These are phyloP conservation scores for Pterocarpus macrocarpus DNA, from an alignment of 306 rosid species.

Conservation along the genomic window DNA sequence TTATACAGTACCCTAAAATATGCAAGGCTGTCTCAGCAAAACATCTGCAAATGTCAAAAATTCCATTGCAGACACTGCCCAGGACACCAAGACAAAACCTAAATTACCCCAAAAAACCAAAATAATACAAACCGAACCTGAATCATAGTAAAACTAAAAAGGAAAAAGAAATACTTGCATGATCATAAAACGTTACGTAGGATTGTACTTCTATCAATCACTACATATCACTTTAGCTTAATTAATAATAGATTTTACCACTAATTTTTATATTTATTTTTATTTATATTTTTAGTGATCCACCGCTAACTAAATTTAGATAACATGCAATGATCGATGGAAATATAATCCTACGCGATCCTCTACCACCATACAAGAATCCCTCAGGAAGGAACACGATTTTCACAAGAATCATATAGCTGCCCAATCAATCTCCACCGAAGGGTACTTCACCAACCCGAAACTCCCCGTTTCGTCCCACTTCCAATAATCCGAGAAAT, in stretches of 20 bases:
- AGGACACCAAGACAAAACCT: constrained; percentile 44
- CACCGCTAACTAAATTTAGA: too few relatives aligned
- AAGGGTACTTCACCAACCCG: constrained; percentile 83
- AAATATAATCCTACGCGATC: too few relatives aligned
- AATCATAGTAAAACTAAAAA: constrained; percentile 15
- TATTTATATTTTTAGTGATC: too few relatives aligned
- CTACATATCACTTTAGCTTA: too few relatives aligned
- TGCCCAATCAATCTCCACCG: constrained; percentile 93
- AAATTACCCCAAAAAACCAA: constrained; percentile 32
- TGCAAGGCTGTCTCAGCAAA: constrained; percentile 44
- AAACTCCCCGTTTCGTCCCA: constrained; percentile 63
- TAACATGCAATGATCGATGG: too few relatives aligned
- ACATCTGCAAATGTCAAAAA: constrained; percentile 82
- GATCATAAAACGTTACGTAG: too few relatives aligned
- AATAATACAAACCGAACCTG: neutral
- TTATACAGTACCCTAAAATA: constrained; percentile 32
- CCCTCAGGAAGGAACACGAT: too few relatives aligned
- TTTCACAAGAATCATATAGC: constrained; percentile 53
- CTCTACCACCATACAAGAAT: too few relatives aligned
- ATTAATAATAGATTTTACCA: too few relatives aligned
- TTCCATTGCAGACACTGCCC: constrained; percentile 69
- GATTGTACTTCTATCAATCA: too few relatives aligned
- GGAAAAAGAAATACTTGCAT: neutral
- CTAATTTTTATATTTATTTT: too few relatives aligned
- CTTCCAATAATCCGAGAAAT: constrained; percentile 57